Base-by-base conservation (phyloP, 2,329 filamentous ascomycete species). In the Corynespora cassiicola region DNA sequence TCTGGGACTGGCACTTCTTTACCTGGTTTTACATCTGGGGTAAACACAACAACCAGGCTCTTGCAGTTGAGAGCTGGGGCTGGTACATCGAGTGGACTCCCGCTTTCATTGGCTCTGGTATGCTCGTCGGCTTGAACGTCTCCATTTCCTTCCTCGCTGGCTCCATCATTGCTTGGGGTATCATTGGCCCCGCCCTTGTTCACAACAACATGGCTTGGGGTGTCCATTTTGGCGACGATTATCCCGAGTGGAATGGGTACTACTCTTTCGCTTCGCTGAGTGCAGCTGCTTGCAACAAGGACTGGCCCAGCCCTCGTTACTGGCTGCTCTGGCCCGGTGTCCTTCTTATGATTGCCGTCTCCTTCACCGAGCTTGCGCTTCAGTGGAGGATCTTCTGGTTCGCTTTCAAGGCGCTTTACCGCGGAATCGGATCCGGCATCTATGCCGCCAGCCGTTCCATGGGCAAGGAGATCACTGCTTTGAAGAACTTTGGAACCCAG, bases 31-130 rank as follows among this genome's bases (percentile, higher is more conserved):
- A 73, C 56, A 75, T 77, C 51, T 82, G 79, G 78, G 69, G 72
- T 36, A 68, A 73, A 35, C 75, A 79, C 63, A 73, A 67, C 27
- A 31, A 75, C 46, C 60, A 61, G 11, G 78, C 77, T 0, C 67
- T 81, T 19, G 69, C 72, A 29, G 72, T 78, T 12, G 79, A 84
- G 62, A 81, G 76, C 62, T 84, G 81, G 81, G 78, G 78, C 9
- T 84, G 80, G 81, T 71, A 77, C 47, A 69, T 82, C 29, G 79
- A 82, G 49, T 76, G 74, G 50, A 83, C 80, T 0, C 80, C 80
- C 0, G 81, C 80, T 22, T 83, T 84, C 63, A 80, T 83, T 45
- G 80, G 80, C 5, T 75, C 73, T 26, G 79, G 78, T 27, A 79
- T 82, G 65, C 72, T 82, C 26, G 78, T 81, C 47, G 79, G 79